These are phyloP conservation scores for Thelephora ganbajun DNA, from an alignment of 768 basidiomycete species.

Conservation along the genomic window DNA sequence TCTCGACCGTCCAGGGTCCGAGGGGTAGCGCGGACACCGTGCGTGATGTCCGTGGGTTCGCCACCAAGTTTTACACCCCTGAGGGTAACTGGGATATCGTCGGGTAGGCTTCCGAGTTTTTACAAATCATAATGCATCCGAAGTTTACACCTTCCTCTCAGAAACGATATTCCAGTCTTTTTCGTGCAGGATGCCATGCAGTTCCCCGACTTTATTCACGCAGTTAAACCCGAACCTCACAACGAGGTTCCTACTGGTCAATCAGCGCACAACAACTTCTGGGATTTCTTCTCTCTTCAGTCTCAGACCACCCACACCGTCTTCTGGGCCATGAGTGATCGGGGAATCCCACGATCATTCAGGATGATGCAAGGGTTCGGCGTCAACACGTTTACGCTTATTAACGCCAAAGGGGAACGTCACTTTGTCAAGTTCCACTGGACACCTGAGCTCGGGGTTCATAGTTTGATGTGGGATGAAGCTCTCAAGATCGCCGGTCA, in stretches of 20 bases:
- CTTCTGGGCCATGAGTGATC: conserved; percentile 77
- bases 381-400: conserved; percentile 72
- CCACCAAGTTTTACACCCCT: conserved; percentile 67
- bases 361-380: conserved; percentile 87
- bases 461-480: conserved; percentile 83
- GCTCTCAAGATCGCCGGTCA: conserved; percentile 71
- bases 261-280: conserved; percentile 72
- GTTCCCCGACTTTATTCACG: conserved; percentile 78
- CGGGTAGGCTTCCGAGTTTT: conserved; percentile 11
- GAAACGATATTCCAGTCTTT: conserved; percentile 75
- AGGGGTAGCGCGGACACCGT: conserved; percentile 73
- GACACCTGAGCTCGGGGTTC: conserved; percentile 69
- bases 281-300: conserved; percentile 69
- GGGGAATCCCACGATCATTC: conserved; percentile 71
- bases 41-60: conserved; percentile 81
- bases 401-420: conserved; percentile 51
- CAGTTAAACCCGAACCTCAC: conserved; percentile 75
- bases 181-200: conserved; percentile 74
- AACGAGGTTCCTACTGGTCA: conserved; percentile 67
- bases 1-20: conserved; percentile 76
- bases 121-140: not conserved
- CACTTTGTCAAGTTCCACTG: conserved; percentile 86
- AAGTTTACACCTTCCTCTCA: not conserved
- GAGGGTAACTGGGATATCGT: conserved; percentile 86
- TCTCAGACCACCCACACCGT: conserved; percentile 67